Evolutionary conservation across 345 rosid species (phyloP), one percentile per base, ranked within the genome.

Genomic region (Conringia planisiliqua): DNA sequence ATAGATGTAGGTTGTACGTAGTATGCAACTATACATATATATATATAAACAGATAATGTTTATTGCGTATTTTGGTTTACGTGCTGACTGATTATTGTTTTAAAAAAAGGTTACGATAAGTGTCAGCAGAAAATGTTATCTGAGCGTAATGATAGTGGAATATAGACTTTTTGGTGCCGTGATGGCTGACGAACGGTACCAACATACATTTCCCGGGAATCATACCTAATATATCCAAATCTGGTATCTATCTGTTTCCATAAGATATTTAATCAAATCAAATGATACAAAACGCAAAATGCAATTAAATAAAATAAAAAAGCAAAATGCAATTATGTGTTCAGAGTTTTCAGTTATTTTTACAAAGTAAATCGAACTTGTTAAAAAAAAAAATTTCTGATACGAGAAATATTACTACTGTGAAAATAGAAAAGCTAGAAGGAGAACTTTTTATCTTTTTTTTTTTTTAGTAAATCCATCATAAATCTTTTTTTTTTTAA

Each of bases 191-290:
- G 11, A 70, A 64, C 56, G 5, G 54, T 20, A 6, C 18, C 62
- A 51, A 62, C 56, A 43, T 29, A 39, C 18, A 29, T 12, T 18
- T 9, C 43, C 35, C n/a, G 30, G 6, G 52, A 52, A 63, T 71
- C 70, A 13, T 73, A 42, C 77, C 77, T 63, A 73, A 73, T 51
- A 17, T 46, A 58, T 14, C 47, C 26, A 57, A 33, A 42, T 73
- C 71, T 55, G 77, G 65, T 32, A 57, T 56, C 64, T 59, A 70
- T 70, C 74, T 17, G 20, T 42, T 29, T 39, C n/a, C 7, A 27
- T 39, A 17, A 18, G 43, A 51, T 51, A 72, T 24, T 52, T 54
- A 22, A 39, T 40, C 33, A 63, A 9, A 40, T n/a, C 27, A 47
- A 36, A 29, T 17, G 42, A 22, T 22, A 22, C 24, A 22, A 22